A percentile compares a stretch with the other conserved stretches of the same genome.
phyloP scores from a whole-genome alignment of 163 green algal genomes.

The Scenedesmus sp. region DNA sequence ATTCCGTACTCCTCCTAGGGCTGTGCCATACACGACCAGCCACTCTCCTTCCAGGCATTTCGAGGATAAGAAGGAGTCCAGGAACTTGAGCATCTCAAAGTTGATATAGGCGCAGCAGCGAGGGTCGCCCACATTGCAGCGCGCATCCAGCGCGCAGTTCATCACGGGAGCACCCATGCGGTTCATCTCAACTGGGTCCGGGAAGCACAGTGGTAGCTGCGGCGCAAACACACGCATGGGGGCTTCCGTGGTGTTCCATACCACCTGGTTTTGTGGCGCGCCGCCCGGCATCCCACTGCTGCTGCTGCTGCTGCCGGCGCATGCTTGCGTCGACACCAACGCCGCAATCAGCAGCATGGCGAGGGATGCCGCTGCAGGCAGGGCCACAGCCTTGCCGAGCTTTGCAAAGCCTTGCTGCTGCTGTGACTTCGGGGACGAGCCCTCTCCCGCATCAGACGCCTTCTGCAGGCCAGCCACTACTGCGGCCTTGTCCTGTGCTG shows the following conservation, averaged over 20 bases:
- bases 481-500: neutral
- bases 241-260: neutral
- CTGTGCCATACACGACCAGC: neutral
- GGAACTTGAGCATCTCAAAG: neutral
- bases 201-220: neutral
- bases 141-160: neutral
- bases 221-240: neutral
- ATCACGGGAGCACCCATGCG: neutral
- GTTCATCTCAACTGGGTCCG: neutral
- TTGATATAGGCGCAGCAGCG: constrained; percentile 8
- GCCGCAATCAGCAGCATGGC: neutral
- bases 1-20: neutral
- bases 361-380: neutral
- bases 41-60: neutral
- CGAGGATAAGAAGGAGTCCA: neutral
- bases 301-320: neutral
- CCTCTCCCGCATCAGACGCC: neutral
- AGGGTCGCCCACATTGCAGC: neutral
- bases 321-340: too few species aligned
- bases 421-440: neutral
- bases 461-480: neutral
- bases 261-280: neutral
- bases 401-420: neutral
- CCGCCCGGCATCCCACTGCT: neutral
- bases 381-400: neutral